Evolutionary conservation across 345 rosid species (phyloP), one percentile per base, ranked within the genome.

Genomic region (Excoecaria agallocha): DNA sequence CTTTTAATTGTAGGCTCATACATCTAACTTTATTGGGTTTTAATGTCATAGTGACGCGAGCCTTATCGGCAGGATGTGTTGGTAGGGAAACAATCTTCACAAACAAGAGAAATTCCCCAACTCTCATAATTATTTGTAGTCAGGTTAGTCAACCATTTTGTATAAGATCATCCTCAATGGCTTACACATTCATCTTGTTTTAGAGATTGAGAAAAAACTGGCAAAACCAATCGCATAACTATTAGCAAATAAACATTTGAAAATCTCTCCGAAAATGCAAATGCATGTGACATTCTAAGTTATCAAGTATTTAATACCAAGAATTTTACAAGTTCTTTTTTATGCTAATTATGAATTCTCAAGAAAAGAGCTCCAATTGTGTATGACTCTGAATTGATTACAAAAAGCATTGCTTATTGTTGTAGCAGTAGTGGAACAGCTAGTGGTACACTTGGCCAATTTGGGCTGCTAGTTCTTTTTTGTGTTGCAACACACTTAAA

Each of bases 381-480:
- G 43, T 11, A 9, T 76, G 37, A 25, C 3, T 30, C 35, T 25
- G 0, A 61, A 2, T 35, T 35, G 41, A 8, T 76, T 39, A 64
- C 80, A 77, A 78, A 77, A 81, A 69, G 80, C 78, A 0, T 69
- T 80, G 71, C 75, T 73, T 46, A 77, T 77, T 30, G 76, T 77
- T 25, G 78, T 77, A 68, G 80, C 78, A 35, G 83, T 77, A 57
- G 80, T 73, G 41, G 83, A 73, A 74, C 80, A 76, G 67, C 83
- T 76, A 63, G 58, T 8, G 78, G 83, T 63, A 78, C 83, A n/a
- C 78, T 77, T 19, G 78, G 80, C 17, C 74, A 81, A 57, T 70
- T 78, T 4, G 83, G 83, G 64, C 49, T 81, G 68, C 54, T 77
- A 54, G 75, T 81, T 57, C 80, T 81, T 57, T 78, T 80, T 37